A percentile compares a stretch with the other conserved stretches of the same genome.
These are phyloP conservation scores for Gaeumannomyces tritici DNA, from an alignment of 2,329 filamentous ascomycete species.

Conservation along the genomic window DNA sequence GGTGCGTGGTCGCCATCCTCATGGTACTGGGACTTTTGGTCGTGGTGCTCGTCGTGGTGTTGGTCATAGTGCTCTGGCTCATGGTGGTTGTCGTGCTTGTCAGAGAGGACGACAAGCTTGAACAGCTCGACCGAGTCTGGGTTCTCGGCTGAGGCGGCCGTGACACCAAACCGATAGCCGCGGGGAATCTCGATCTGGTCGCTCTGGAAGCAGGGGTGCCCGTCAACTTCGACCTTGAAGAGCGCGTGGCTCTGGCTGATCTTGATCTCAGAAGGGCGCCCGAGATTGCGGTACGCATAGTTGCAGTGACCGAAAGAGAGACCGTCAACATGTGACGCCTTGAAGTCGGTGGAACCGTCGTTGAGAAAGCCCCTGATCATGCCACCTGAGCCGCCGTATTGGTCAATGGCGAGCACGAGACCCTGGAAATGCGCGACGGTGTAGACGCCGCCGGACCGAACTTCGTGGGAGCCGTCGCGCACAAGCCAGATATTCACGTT, in stretches of 20 bases:
- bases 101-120: conserved; percentile 67
- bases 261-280: conserved; percentile 70
- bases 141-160: conserved; percentile 79
- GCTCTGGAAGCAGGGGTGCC: conserved; percentile 72
- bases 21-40: conserved; percentile 13
- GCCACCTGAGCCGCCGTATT: conserved; percentile 66
- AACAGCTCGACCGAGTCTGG: conserved; percentile 93
- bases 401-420: conserved; percentile 78
- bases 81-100: conserved; percentile 21
- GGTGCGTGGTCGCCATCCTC: neutral
- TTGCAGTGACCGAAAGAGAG: conserved; percentile 90
- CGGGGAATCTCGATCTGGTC: conserved; percentile 67
- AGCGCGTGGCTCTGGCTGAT: conserved; percentile 53
- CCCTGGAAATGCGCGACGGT: conserved; percentile 80
- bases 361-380: conserved; percentile 89
- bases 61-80: conserved; percentile 16
- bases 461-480: conserved; percentile 52
- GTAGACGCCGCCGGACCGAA: conserved; percentile 73
- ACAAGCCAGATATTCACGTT: conserved; percentile 93
- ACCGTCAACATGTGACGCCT: conserved; percentile 67
- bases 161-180: conserved; percentile 79
- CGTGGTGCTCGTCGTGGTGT: conserved; percentile 22
- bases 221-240: conserved; percentile 76
- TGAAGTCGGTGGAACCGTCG: conserved; percentile 76
- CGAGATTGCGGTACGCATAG: conserved; percentile 85